phyloP scores from a whole-genome alignment of 2,329 filamentous ascomycete species.

The Zymoseptoria brevis region DNA sequence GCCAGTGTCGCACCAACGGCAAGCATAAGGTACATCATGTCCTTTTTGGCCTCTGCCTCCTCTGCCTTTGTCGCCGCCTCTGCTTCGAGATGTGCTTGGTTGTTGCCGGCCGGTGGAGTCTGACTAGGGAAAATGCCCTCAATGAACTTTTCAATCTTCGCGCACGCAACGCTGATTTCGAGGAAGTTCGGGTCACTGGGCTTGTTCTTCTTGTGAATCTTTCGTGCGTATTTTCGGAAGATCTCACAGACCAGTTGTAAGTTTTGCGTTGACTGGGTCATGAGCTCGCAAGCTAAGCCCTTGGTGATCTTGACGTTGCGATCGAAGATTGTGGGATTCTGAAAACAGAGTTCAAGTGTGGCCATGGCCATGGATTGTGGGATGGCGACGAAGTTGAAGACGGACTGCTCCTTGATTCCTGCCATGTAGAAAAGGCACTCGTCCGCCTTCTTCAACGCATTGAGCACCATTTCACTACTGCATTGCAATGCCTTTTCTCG shows the following conservation, averaged over 20 bases:
- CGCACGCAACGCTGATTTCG: constrained; percentile 83
- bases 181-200: constrained; percentile 88
- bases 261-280: constrained; percentile 90
- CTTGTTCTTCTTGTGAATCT: constrained; percentile 89
- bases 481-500: constrained; percentile 71
- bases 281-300: constrained; percentile 82
- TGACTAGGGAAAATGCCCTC: constrained; percentile 86
- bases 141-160: constrained; percentile 93
- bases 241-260: constrained; percentile 70
- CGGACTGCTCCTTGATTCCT: constrained; percentile 86
- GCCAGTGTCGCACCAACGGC: constrained; percentile 62
- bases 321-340: constrained; percentile 78
- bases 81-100: constrained; percentile 44
- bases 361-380: constrained; percentile 97
- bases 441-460: constrained; percentile 76
- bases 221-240: constrained; percentile 68
- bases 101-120: constrained; percentile 42
- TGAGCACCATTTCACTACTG: constrained; percentile 88
- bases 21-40: constrained; percentile 55
- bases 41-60: constrained; percentile 45
- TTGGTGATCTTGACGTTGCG: constrained; percentile 94
- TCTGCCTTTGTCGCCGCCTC: constrained; percentile 47
- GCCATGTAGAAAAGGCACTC: constrained; percentile 98
- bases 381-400: constrained; percentile 98
- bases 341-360: constrained; percentile 84